Evolutionary conservation across 2,329 filamentous ascomycete genomes (phyloP).

Genomic region (Colletotrichum sp.): DNA sequence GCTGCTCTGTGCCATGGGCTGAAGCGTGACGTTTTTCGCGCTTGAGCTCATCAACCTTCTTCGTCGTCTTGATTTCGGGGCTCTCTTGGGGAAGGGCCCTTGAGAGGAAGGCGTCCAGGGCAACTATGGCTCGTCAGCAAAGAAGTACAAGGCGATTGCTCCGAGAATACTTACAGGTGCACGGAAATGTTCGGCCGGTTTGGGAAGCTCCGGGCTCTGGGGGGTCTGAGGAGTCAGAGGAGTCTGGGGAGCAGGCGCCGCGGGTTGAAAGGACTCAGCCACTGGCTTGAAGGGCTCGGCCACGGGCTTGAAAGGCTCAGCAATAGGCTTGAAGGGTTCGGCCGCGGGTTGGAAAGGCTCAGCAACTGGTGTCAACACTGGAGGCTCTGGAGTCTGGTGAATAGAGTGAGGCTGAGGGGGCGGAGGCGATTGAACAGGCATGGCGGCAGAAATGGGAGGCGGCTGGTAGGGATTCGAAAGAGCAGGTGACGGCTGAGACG

Average conservation of each 20-base stretch:
- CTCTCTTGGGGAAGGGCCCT: constrained; percentile 51
- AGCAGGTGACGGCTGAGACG: constrained; percentile 56
- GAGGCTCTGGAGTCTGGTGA: constrained; percentile 18
- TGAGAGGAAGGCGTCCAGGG: constrained; percentile 63
- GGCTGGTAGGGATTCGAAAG: constrained; percentile 63
- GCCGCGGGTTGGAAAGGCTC: neutral
- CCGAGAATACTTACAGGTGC: constrained; percentile 52
- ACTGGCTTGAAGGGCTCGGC: constrained; percentile 1
- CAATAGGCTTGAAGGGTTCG: neutral
- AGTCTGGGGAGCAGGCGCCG: neutral
- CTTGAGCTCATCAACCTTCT: constrained; percentile 45
- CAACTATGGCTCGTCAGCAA: constrained; percentile 42
- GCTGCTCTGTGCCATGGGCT: constrained; percentile 39
- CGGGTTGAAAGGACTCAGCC: constrained; percentile 5
- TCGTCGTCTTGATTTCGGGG: constrained; percentile 34
- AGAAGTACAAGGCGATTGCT: neutral
- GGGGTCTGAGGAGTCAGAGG: neutral
- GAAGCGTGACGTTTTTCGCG: constrained; percentile 43
- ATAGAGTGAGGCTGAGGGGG: constrained; percentile 34
- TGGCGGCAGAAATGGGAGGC: constrained; percentile 47
- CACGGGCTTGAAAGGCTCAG: neutral
- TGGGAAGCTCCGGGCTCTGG: constrained; percentile 20
- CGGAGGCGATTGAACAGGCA: constrained; percentile 56
- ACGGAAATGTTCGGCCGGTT: constrained; percentile 40
- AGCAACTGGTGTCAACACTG: neutral